Evolutionary conservation across 2,329 filamentous ascomycete genomes (phyloP).

Genomic region (Coccinonectria pachysandricola): DNA sequence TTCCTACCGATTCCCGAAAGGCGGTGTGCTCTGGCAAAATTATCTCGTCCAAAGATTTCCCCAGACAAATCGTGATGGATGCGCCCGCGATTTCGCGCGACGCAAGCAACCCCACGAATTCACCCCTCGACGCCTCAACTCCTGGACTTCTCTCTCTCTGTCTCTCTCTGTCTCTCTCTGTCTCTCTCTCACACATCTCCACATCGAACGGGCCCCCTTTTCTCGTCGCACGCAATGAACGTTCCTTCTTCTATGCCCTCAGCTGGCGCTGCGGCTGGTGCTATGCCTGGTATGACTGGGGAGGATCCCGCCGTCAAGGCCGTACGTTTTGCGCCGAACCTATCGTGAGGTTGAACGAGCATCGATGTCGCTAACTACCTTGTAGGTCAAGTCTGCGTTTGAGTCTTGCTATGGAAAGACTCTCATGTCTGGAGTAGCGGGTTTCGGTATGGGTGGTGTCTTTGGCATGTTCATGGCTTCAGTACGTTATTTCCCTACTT

Average conservation of each 20-base stretch:
- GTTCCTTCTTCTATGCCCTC: slow-evolving; percentile 5
- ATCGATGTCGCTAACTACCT: slow-evolving; percentile 4
- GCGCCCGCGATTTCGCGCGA: slow-evolving; percentile 7
- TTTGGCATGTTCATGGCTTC: slow-evolving; percentile 98
- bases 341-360: slow-evolving; percentile 1
- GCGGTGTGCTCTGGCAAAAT: slow-evolving; percentile 33
- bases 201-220: slow-evolving; percentile 5
- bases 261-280: slow-evolving; percentile 13
- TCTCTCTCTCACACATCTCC: no score
- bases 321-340: slow-evolving; percentile 22
- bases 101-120: slow-evolving; percentile 10
- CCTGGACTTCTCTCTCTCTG: no score
- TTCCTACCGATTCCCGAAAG: slow-evolving; percentile 9
- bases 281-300: slow-evolving; percentile 15
- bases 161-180: no score
- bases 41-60: slow-evolving; percentile 19
- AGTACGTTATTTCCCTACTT: slow-evolving; percentile 55
- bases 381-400: slow-evolving; percentile 72
- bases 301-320: slow-evolving; percentile 43
- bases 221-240: slow-evolving; percentile 1
- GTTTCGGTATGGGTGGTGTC: slow-evolving; percentile 83
- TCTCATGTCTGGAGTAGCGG: slow-evolving; percentile 81
- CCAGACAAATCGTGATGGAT: slow-evolving; percentile 5
- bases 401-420: slow-evolving; percentile 88
- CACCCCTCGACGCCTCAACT: no score